phyloP scores from a whole-genome alignment of 495 filamentous ascomycete genomes.

The Evernia prunastri region DNA sequence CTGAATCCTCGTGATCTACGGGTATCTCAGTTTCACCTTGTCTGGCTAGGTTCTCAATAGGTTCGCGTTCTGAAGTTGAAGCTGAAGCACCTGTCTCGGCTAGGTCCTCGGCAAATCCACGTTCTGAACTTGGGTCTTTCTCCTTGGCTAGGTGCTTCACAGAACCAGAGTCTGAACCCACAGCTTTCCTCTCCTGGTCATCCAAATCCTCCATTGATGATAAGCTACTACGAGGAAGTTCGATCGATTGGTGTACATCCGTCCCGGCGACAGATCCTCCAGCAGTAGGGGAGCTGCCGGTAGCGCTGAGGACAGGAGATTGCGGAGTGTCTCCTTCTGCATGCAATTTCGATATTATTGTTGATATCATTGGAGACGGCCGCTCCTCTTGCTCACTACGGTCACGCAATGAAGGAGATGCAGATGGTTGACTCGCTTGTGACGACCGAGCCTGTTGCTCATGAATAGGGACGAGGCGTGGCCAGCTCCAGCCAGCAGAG shows the following conservation, averaged over 20 bases:
- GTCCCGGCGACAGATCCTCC: background rate
- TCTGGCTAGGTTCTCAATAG: background rate
- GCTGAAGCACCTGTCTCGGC: background rate
- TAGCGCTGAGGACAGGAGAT: slow-evolving; percentile 1
- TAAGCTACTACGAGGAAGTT: background rate
- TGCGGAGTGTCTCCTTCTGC: background rate
- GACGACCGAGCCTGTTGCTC: slow-evolving; percentile 15
- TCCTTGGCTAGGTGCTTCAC: background rate
- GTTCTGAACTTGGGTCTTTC: background rate
- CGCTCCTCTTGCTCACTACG: background rate
- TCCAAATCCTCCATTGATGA: background rate
- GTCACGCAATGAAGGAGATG: slow-evolving; percentile 1
- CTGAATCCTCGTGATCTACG: background rate
- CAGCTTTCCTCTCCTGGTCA: background rate
- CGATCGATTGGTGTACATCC: background rate
- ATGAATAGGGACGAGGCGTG: slow-evolving; percentile 18
- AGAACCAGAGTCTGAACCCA: background rate
- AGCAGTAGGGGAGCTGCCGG: background rate
- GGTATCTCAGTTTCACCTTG: background rate
- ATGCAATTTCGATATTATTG: background rate
- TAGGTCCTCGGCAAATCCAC: background rate
- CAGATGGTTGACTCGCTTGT: background rate
- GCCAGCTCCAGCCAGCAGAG: slow-evolving; percentile 22
- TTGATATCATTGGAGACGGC: background rate
- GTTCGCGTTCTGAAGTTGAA: background rate